Evolutionary conservation across 2,329 filamentous ascomycete species (phyloP), one percentile per base, ranked within the genome.

Genomic region (Lachnellula arida): DNA sequence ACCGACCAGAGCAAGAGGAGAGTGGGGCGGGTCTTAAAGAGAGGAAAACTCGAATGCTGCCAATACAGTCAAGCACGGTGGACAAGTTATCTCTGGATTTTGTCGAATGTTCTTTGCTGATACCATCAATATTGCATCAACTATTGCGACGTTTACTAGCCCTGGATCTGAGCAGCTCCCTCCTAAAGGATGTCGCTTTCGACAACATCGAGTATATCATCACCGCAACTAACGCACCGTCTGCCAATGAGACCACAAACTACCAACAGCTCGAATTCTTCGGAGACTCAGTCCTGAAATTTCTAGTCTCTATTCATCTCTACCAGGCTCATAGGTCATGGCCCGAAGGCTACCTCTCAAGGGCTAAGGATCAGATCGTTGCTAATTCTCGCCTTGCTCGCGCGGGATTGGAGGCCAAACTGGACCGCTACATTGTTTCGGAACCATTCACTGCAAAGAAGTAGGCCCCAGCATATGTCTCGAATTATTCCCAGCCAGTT

Each of bases 251-350:
- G 46, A 69, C 73, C 2, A 78, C 77, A 0, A 79, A 96, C 60
- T 96, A 96, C 67, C 87, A 97, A 65, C 78, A 87, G 5, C 75
- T 94, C 0, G 92, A 97, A 67, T 94, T 93, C 61, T 74, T 96
- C 0, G 92, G 92, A 0, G 92, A 97, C 65, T 84, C 84, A 0
- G 76, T 94, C 2, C 77, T 97, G 40, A 96, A 96, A 66, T 82
- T 86, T 57, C 81, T 81, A 42, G 78, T 87, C 0, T 82, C 84
- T 0, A 68, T 88, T 2, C 34, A 35, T 35, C 34, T 35, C 34
- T 35, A 35, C 12, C 34, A 35, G 34, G 34, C 34, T 35, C 34
- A 35, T 35, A 35, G 34, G 34, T 35, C 34, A 35, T 89, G 82
- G 78, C 88, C 89, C 0, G 92, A 96, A 70, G 85, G 87, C 1